Percentiles rank a stretch among this genome's conserved stretches.
Evolutionary conservation across 805 yeast genomes (phyloP).

Genomic region (Monosporozyma aerobia): DNA sequence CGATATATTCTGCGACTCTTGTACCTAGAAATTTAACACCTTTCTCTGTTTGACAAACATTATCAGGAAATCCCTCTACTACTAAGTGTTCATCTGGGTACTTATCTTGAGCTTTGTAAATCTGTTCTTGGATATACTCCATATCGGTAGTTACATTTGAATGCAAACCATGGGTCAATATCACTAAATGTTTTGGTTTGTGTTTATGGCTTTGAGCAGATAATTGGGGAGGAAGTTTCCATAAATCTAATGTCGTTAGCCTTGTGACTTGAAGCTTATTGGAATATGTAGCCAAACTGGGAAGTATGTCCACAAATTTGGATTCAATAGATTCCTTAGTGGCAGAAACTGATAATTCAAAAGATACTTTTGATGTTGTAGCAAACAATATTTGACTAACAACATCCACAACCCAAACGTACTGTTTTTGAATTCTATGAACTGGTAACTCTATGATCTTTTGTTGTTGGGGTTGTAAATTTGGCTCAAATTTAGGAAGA

Average conservation of each 20-base stretch:
- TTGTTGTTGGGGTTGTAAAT: conserved; percentile 58
- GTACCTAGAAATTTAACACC: conserved; percentile 70
- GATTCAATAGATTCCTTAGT: conserved; percentile 22
- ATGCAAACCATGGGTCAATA: conserved; percentile 70
- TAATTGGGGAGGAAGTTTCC: conserved; percentile 49
- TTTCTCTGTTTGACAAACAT: conserved; percentile 69
- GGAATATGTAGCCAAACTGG: conserved; percentile 27
- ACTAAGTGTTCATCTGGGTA: conserved; percentile 37
- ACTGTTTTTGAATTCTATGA: conserved; percentile 48
- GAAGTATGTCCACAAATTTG: conserved; percentile 12
- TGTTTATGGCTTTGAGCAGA: conserved; percentile 7
- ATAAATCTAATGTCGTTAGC: conserved; percentile 53
- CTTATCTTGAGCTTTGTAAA: conserved; percentile 38
- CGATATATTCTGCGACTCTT: conserved; percentile 56
- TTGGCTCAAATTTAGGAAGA: conserved; percentile 69
- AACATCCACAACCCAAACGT: conserved; percentile 65
- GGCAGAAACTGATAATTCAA: conserved; percentile 48
- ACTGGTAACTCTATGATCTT: conserved; percentile 52
- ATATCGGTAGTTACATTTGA: conserved; percentile 70
- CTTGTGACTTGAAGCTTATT: conserved; percentile 39
- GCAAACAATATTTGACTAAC: conserved; percentile 64
- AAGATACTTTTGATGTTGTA: conserved; percentile 48
- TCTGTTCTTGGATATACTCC: conserved; percentile 61
- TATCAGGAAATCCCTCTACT: conserved; percentile 60
- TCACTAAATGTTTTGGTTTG: conserved; percentile 53